Percentiles rank a stretch among this genome's conserved stretches.
Conservation (phyloP, 106 monocot species). For the Apostasia shenzhenica region DNA sequence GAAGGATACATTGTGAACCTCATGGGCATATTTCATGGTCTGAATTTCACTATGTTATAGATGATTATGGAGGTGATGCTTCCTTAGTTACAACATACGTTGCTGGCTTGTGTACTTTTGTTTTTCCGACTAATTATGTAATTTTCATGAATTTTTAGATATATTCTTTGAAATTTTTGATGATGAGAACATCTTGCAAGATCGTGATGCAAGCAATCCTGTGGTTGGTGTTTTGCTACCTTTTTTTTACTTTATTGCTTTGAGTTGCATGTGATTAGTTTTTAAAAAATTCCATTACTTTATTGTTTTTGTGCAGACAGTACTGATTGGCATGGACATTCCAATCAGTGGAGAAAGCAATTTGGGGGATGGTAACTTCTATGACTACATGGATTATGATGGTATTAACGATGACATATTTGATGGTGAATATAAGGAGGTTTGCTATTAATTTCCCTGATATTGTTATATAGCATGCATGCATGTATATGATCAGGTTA, state of each 20-base stretch:
- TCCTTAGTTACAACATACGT: background rate
- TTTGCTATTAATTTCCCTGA: conserved; percentile 10
- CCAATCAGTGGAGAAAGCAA: conserved; percentile 21
- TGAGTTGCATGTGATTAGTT: background rate
- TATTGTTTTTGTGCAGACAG: conserved; percentile 35
- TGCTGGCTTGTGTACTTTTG: conserved; percentile 1
- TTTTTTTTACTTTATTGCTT: background rate
- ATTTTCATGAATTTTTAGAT: conserved; percentile 31
- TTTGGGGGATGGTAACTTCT: conserved; percentile 12
- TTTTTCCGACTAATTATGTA: conserved; percentile 6
- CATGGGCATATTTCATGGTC: conserved; percentile 65
- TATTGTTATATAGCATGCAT: background rate
- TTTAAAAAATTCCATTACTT: background rate
- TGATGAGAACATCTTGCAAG: conserved; percentile 56
- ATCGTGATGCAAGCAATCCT: conserved; percentile 45
- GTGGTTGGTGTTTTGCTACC: conserved; percentile 39
- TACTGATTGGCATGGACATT: conserved; percentile 56
- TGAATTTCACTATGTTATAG: conserved; percentile 63
- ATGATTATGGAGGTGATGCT: conserved; percentile 72
- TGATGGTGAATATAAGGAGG: conserved; percentile 47
- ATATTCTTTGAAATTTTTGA: conserved; percentile 73
- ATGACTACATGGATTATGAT: conserved; percentile 16
- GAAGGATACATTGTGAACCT: conserved; percentile 58
- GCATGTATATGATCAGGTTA: background rate
- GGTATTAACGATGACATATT: conserved; percentile 5